phyloP scores from a whole-genome alignment of 306 rosid genomes.

The Delonix regia region DNA sequence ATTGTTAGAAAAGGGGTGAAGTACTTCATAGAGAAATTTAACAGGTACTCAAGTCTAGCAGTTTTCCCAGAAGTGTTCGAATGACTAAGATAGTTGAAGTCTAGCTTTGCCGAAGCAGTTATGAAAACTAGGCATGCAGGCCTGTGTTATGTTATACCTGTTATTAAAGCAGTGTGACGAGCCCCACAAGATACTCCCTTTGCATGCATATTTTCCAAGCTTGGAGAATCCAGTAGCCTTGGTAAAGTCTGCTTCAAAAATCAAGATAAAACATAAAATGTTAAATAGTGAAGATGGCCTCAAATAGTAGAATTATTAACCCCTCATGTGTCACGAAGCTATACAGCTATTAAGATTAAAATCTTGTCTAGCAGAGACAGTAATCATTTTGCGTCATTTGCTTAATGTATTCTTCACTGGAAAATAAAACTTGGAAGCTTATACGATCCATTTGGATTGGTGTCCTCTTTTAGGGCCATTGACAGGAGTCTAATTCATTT shows the following conservation, averaged over 20 bases:
- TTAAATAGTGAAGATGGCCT: conserved; percentile 24
- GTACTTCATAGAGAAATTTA: neutral
- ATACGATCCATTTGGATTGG: neutral
- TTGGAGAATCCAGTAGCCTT: conserved; percentile 76
- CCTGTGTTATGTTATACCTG: conserved; percentile 54
- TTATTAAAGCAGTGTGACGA: conserved; percentile 81
- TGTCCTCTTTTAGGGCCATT: neutral
- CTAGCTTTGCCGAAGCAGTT: neutral
- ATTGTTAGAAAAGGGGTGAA: neutral
- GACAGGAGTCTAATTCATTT: neutral
- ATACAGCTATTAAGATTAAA: neutral
- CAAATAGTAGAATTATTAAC: neutral
- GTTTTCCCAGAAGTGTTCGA: neutral
- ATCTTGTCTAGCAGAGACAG: neutral
- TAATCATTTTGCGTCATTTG: neutral
- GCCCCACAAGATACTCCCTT: conserved; percentile 88
- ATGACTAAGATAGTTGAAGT: neutral
- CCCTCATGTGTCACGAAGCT: conserved; percentile 1
- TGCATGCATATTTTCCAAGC: conserved; percentile 74
- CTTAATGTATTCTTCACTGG: neutral
- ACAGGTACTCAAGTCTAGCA: neutral
- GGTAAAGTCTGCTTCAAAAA: conserved; percentile 71
- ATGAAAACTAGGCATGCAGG: neutral
- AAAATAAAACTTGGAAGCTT: neutral
- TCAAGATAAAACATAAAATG: conserved; percentile 20